Evolutionary conservation across 176 grass and related monocot species (phyloP), one percentile per base, ranked within the genome.

Genomic region (Alloteropsis semialata): DNA sequence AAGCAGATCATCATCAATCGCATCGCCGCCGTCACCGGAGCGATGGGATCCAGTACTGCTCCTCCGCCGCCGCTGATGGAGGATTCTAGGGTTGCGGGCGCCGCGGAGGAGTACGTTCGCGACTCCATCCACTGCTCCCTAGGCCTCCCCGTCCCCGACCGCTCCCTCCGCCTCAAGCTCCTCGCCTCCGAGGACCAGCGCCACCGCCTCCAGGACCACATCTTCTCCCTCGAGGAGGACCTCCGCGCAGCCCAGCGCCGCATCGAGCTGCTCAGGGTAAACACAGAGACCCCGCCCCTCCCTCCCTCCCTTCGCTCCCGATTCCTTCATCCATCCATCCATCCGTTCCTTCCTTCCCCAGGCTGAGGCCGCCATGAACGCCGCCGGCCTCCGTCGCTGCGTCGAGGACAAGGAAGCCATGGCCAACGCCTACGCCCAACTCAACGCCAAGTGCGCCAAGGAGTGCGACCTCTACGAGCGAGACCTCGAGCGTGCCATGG

Each of bases 391-490:
- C 61, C 90, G 78, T 72, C 88, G 91, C 78, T 95, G 89, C 56
- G 65, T 95, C 68, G 89, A 98, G 87, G 96, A 98, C 57, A 95
- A 95, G 91, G 89, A 89, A 80, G 14, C 82, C 44, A 24, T 90
- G 57, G 66, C 68, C 42, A 39, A 85, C 13, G 58, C 34, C 6
- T 95, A 75, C 75, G 61, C 76, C 50, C 75, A 91, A 4, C 69
- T 93, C 84, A 71, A 82, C 69, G 55, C 74, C 25, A 87, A 89
- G 58, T 89, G 72, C 75, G 21, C 75, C 33, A 93, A 88, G 72
- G 92, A 98, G 79, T 93, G 90, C 82, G n/a, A 82, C 5, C 91
- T 98, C 64, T 95, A 90, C 81, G 96, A 98, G 87, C 92, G 90
- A 2, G 96, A 98, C 69, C 91, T 93, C 13, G 90, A 98, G 76